Evolutionary conservation across 202 grass and related monocot genomes (phyloP).

Genomic region (Sporobolus alterniflorus): DNA sequence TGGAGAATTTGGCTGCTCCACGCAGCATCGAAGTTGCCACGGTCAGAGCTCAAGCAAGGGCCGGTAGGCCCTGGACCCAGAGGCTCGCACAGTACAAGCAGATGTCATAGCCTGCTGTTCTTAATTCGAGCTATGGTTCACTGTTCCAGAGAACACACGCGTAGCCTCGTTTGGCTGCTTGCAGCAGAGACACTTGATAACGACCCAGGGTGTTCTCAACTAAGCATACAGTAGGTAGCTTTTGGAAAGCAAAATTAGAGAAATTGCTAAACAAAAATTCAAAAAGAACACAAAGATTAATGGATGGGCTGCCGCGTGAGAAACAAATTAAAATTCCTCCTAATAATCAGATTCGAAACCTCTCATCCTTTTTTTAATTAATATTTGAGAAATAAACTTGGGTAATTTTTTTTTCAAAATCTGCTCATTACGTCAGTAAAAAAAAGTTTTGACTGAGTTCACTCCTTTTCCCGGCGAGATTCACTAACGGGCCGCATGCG

Average conservation of each 20-base stretch:
- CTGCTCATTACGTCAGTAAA: too few relatives aligned
- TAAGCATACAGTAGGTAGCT: too few relatives aligned
- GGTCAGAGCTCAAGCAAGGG: background rate
- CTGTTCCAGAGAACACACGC: background rate
- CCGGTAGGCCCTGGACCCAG: background rate
- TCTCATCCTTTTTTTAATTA: too few relatives aligned
- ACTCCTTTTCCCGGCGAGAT: too few relatives aligned
- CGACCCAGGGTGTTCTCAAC: too few relatives aligned
- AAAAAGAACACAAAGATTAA: background rate
- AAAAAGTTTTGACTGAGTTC: too few relatives aligned
- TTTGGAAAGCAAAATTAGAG: background rate
- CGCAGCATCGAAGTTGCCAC: conserved; percentile 19
- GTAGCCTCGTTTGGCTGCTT: background rate
- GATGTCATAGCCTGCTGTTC: background rate
- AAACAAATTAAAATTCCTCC: background rate
- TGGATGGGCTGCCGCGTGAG: background rate
- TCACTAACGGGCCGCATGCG: too few relatives aligned
- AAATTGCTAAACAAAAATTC: background rate
- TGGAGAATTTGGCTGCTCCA: conserved; percentile 44
- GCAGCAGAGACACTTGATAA: background rate
- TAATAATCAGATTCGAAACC: background rate
- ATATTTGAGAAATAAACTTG: too few relatives aligned
- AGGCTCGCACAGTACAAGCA: background rate
- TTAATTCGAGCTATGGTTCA: background rate
- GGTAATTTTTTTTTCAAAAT: too few relatives aligned